Evolutionary conservation across 495 filamentous ascomycete species (phyloP).

Genomic region (Lasiosphaeria hispida): DNA sequence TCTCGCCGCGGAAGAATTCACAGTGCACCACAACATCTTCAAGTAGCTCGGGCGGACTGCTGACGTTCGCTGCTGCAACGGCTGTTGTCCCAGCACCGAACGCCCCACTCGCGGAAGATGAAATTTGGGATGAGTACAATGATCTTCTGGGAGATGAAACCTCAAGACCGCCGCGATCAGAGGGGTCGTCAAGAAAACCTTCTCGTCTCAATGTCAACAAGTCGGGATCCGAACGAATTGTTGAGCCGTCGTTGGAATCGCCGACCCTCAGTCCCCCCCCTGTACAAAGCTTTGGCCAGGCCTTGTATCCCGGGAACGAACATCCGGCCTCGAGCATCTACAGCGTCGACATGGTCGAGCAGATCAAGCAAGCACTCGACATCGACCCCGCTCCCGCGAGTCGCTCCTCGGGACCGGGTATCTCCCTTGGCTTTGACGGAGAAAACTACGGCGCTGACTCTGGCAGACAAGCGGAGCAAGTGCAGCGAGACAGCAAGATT

Average conservation of each 20-base stretch:
- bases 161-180: slow-evolving; percentile 49
- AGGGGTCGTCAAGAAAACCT: slow-evolving; percentile 45
- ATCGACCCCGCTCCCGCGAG: slow-evolving; percentile 37
- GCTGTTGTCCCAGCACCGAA: slow-evolving; percentile 59
- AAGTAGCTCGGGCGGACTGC: slow-evolving; percentile 62
- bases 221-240: not conserved
- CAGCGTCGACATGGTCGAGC: slow-evolving; percentile 47
- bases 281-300: slow-evolving; percentile 32
- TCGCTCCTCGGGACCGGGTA: slow-evolving; percentile 54
- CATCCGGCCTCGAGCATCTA: slow-evolving; percentile 38
- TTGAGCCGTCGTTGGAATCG: slow-evolving; percentile 39
- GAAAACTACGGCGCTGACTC: slow-evolving; percentile 34
- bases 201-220: slow-evolving; percentile 43
- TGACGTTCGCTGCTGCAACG: slow-evolving; percentile 52
- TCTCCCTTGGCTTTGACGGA: slow-evolving; percentile 45
- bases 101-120: slow-evolving; percentile 69
- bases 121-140: slow-evolving; percentile 93
- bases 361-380: slow-evolving; percentile 43
- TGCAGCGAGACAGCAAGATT: slow-evolving; percentile 31
- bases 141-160: slow-evolving; percentile 72
- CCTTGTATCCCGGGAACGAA: slow-evolving; percentile 28
- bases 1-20: slow-evolving; percentile 70
- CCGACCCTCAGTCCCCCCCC: slow-evolving; percentile 35
- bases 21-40: slow-evolving; percentile 56
- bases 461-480: slow-evolving; percentile 10